phyloP scores from a whole-genome alignment of 108 stramenopile species.

The Cyclotella baltica region DNA sequence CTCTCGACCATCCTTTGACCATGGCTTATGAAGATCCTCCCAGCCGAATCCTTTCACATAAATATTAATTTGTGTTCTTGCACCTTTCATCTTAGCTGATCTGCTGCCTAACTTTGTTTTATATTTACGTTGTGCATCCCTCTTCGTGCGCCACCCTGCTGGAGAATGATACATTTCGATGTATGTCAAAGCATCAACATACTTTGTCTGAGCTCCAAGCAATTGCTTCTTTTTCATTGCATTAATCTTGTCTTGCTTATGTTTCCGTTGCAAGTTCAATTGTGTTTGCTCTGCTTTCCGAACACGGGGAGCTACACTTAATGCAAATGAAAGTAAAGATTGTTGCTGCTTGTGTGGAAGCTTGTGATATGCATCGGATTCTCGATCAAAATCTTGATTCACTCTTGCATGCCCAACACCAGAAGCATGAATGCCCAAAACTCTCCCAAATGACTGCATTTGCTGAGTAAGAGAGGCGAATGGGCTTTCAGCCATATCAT shows the following conservation, averaged over 20 bases:
- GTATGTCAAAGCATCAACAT: conserved; percentile 13
- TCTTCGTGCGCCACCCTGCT: conserved; percentile 5
- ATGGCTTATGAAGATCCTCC: conserved; percentile 18
- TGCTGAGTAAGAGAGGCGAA: conserved; percentile 7
- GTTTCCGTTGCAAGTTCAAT: background rate
- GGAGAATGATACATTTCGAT: conserved; percentile 8
- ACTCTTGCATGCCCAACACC: background rate
- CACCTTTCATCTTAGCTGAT: conserved; percentile 1
- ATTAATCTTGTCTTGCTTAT: background rate
- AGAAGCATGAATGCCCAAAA: conserved; percentile 18
- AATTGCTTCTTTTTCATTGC: background rate
- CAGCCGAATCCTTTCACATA: conserved; percentile 14
- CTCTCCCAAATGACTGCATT: background rate
- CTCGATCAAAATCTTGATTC: background rate
- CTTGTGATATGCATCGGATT: background rate
- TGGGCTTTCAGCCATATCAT: conserved; percentile 19
- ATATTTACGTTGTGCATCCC: background rate
- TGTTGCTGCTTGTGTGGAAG: background rate
- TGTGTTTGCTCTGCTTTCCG: too few species aligned
- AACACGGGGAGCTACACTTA: background rate
- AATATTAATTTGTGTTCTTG: conserved; percentile 18
- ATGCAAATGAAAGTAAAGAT: too few species aligned
- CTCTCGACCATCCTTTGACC: conserved; percentile 6
- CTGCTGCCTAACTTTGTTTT: background rate
- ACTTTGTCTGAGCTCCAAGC: background rate